A percentile compares a stretch with the other conserved stretches of the same genome.
These are phyloP conservation scores for Calocera cornea DNA, from an alignment of 768 basidiomycete genomes.

Conservation along the genomic window DNA sequence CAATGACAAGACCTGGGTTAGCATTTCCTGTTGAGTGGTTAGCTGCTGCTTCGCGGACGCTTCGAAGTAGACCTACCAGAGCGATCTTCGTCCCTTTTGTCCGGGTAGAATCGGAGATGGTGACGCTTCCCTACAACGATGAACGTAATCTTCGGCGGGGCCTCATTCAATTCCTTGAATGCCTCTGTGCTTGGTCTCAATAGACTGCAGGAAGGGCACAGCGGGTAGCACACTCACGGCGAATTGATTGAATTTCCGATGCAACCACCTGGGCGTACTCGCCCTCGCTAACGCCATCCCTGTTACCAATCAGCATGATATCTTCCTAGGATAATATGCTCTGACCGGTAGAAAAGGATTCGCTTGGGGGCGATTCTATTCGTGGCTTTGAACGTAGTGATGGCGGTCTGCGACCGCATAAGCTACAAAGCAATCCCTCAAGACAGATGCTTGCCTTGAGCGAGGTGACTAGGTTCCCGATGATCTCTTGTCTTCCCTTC, in stretches of 20 bases:
- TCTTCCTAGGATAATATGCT: background rate
- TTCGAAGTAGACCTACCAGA: background rate
- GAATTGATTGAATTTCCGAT: background rate
- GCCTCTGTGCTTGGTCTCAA: background rate
- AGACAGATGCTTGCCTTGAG: background rate
- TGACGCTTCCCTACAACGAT: background rate
- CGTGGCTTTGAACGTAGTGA: background rate
- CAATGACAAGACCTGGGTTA: background rate
- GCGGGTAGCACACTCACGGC: background rate
- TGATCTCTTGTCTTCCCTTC: background rate
- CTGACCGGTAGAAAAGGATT: background rate
- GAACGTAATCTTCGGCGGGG: background rate
- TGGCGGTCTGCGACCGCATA: background rate
- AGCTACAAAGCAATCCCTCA: background rate
- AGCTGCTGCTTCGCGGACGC: background rate
- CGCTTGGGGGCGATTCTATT: background rate
- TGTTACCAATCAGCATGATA: background rate
- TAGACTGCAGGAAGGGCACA: background rate
- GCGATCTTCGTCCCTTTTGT: background rate
- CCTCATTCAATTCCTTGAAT: background rate
- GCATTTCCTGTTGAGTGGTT: background rate
- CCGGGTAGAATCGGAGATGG: background rate
- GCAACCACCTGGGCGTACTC: background rate
- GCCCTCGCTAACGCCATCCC: background rate
- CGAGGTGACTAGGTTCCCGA: background rate